A percentile compares a stretch with the other conserved stretches of the same genome.
Evolutionary conservation across 2,329 filamentous ascomycete genomes (phyloP).

Genomic region (Drechmeria coniospora): DNA sequence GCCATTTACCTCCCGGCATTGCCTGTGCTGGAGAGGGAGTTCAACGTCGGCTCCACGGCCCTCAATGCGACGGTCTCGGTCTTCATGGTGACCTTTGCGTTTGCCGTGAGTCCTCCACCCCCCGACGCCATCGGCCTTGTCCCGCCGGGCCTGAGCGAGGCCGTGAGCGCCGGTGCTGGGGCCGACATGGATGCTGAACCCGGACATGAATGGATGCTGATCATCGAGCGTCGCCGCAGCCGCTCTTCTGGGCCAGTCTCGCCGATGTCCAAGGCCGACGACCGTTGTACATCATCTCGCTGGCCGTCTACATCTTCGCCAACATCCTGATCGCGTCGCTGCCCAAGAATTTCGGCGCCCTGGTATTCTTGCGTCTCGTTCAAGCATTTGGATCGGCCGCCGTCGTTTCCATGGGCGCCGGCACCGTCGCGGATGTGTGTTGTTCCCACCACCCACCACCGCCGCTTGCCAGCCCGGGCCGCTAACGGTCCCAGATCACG

Average conservation of each 20-base stretch:
- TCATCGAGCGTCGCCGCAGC: conserved; percentile 10
- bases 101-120: conserved; percentile 13
- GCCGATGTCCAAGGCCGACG: conserved; percentile 24
- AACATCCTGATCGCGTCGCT: conserved; percentile 22
- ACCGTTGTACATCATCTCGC: conserved; percentile 22
- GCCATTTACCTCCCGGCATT: conserved; percentile 27
- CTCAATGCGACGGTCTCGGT: conserved; percentile 28
- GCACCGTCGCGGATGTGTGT: conserved; percentile 23
- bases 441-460: too few species aligned
- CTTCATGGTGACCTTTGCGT: conserved; percentile 27
- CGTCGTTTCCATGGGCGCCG: conserved; percentile 25
- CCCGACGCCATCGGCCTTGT: too few species aligned
- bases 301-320: conserved; percentile 21
- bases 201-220: too few species aligned
- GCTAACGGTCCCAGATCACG: too few species aligned
- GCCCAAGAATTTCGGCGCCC: conserved; percentile 19
- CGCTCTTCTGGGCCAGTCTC: conserved; percentile 24
- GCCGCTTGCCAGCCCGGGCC: too few species aligned
- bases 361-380: conserved; percentile 23
- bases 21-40: conserved; percentile 20
- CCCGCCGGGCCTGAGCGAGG: too few species aligned
- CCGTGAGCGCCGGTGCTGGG: too few species aligned
- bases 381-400: conserved; percentile 26
- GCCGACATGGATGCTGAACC: too few species aligned
- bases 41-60: conserved; percentile 16